A percentile compares a stretch with the other conserved stretches of the same genome.
Conservation (phyloP, 2,329 filamentous ascomycete species). For the Escovopsis weberi region DNA sequence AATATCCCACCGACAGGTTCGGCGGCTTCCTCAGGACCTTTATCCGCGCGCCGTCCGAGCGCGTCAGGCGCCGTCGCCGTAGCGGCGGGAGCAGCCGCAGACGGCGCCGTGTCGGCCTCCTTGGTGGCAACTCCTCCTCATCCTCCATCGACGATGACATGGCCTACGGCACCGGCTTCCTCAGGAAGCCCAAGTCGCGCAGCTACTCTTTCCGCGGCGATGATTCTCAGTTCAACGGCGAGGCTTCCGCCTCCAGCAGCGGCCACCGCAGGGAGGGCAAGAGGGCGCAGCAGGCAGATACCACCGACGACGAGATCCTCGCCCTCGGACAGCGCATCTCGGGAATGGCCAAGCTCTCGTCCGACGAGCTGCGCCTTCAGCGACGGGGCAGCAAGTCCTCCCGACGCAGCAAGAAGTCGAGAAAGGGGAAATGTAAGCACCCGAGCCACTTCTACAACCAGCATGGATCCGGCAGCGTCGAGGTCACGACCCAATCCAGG, state of each 20-base stretch:
- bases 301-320: conserved; percentile 42
- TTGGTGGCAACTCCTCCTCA: conserved; percentile 45
- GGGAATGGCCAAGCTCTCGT: conserved; percentile 36
- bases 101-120: conserved; percentile 41
- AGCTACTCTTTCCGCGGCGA: conserved; percentile 11
- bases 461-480: no score
- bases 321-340: conserved; percentile 40
- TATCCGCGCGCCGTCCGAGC: conserved; percentile 46
- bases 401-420: no score
- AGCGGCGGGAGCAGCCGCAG: conserved; percentile 31
- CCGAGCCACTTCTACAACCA: conserved; percentile 12
- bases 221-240: no score
- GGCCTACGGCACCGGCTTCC: conserved; percentile 49
- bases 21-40: conserved; percentile 47
- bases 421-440: conserved; percentile 18
- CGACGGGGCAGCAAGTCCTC: no score
- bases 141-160: conserved; percentile 55
- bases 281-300: conserved; percentile 1
- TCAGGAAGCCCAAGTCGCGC: conserved; percentile 24
- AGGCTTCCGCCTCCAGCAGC: background rate
- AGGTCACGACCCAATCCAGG: no score
- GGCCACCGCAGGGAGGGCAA: conserved; percentile 1
- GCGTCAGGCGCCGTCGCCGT: conserved; percentile 23
- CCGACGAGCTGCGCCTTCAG: conserved; percentile 27
- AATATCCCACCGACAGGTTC: conserved; percentile 29